Conservation (phyloP, 2,329 filamentous ascomycete genomes). For the Cercospora sp. region DNA sequence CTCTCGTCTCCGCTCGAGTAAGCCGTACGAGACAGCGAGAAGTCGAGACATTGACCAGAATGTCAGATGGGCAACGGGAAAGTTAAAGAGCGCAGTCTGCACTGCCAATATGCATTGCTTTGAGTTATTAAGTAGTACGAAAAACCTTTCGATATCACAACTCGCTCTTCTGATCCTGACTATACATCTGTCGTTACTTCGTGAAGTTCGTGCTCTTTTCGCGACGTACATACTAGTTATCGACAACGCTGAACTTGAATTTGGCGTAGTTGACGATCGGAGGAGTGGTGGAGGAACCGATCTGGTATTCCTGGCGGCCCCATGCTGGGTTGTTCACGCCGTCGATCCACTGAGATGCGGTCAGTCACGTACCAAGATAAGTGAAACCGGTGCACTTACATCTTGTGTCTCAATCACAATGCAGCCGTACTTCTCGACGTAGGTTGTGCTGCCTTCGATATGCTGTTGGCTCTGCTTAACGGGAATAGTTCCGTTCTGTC, state of each 20-base stretch:
- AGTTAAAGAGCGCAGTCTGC: background rate
- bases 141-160: background rate
- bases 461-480: constrained; percentile 38
- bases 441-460: constrained; percentile 26
- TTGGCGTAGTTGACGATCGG: constrained; percentile 29
- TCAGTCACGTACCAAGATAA: background rate
- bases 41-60: background rate
- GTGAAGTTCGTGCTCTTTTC: background rate
- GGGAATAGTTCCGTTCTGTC: constrained; percentile 37
- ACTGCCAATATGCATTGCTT: background rate
- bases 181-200: constrained; percentile 9
- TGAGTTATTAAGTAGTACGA: background rate
- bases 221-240: constrained; percentile 4
- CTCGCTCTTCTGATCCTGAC: constrained; percentile 7
- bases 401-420: constrained; percentile 70
- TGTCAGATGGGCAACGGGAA: background rate
- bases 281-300: constrained; percentile 39
- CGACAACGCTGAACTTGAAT: constrained; percentile 26
- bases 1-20: background rate
- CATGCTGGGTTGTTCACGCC: constrained; percentile 93
- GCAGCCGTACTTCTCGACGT: constrained; percentile 67
- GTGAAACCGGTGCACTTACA: constrained; percentile 18
- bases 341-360: constrained; percentile 67
- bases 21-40: background rate
- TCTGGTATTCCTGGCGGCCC: constrained; percentile 61